Evolutionary conservation across 192 early-diverging fungal species (phyloP), one percentile per base, ranked within the genome.

Genomic region (Mycoemilia scoparia): DNA sequence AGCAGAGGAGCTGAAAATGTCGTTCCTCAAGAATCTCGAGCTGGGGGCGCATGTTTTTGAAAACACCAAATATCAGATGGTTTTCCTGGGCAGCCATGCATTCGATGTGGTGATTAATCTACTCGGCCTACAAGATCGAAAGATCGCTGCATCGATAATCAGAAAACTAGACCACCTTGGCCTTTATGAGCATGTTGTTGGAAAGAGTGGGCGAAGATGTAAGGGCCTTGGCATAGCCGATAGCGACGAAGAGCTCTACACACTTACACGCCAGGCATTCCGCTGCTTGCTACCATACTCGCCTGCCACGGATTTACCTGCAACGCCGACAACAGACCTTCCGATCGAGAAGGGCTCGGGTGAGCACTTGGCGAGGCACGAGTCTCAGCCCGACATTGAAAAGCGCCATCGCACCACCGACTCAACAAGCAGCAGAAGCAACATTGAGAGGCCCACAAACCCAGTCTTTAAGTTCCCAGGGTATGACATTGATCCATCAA

Each of bases 11-110:
- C 55, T 63, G 45, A 63, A 63, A 39, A 33, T 49, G 29, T 52
- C 57, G 21, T 63, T 63, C 28, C 38, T 63, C 36, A 41, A 50
- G 19, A 48, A 57, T 32, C 34, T 63, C 1, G 50, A 52, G 41
- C 54, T 63, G 14, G 50, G 60, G 39, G 49, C 46, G 32, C 21
- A 57, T 15, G 54, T 57, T 25, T 39, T 63, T 7, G 41, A 63
- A 17, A 54, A 54, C 22, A 47, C 33, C 32, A 44, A 45, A 29
- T 63, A 63, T 43, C 60, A 63, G 25, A 57, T 54, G 24, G 60
- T 63, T 13, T 63, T 63, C 34, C 56, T 54, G 7, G 60, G 60
- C 12, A 50, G 49, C 14, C 60, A 63, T 19, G 57, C 57, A 38
- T n/a, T n/a, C n/a, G n/a, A n/a, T n/a, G 60, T 63, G 17, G 60